These are phyloP conservation scores for Ustilago hordei DNA, from an alignment of 1,284 basidiomycete genomes.

Conservation along the genomic window DNA sequence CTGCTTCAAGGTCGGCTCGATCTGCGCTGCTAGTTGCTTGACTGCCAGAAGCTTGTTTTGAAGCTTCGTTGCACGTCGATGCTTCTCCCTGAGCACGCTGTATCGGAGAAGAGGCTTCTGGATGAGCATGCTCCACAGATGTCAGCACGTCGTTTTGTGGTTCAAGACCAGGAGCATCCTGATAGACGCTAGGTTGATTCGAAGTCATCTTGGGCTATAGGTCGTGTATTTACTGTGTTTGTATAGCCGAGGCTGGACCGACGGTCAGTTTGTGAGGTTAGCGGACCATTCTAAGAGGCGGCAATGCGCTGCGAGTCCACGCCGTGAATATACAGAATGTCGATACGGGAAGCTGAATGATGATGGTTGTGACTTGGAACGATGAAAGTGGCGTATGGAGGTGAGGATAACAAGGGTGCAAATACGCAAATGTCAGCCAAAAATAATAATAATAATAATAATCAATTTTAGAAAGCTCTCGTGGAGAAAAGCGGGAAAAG, in stretches of 20 bases:
- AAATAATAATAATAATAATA: neutral
- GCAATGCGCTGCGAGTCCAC: neutral
- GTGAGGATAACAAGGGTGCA: neutral
- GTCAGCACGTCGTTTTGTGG: slow-evolving; percentile 28
- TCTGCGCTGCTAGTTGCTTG: neutral
- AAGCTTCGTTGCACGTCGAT: neutral
- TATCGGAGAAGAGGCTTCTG: slow-evolving; percentile 3
- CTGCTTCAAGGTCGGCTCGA: slow-evolving; percentile 26
- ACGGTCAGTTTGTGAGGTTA: neutral
- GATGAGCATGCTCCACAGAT: slow-evolving; percentile 20
- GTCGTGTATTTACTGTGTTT: neutral
- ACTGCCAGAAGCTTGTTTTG: neutral
- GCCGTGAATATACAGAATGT: neutral
- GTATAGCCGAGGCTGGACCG: slow-evolving; percentile 6
- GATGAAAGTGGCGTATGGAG: neutral
- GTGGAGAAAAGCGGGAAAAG: slow-evolving; percentile 11
- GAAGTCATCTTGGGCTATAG: slow-evolving; percentile 5
- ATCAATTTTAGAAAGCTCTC: too few species aligned
- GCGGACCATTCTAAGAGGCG: neutral
- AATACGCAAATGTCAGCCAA: neutral
- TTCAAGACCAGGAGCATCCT: slow-evolving; percentile 46
- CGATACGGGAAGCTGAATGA: neutral
- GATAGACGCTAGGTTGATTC: slow-evolving; percentile 20
- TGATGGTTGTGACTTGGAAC: slow-evolving; percentile 22
- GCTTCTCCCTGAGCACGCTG: neutral